Base-by-base conservation (phyloP, 495 filamentous ascomycete genomes). In the Rhypophila decipiens region DNA sequence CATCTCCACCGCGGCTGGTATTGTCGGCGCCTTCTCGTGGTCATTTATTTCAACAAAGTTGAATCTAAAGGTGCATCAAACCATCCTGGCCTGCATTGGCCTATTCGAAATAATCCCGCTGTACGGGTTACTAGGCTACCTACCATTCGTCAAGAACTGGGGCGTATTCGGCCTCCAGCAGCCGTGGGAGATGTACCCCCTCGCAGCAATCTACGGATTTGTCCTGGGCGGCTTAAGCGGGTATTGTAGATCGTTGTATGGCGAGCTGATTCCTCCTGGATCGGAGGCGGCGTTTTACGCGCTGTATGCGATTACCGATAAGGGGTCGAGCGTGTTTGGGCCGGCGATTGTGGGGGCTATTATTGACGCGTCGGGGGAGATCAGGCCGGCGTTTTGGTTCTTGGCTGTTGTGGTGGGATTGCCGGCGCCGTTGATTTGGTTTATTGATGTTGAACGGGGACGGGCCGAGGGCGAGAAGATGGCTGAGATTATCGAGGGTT, bases 211-310 rank as follows among this genome's bases (percentile, higher is more conserved):
- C 38, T 98, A 96, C 58, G 93, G 93, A 2, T 78, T 98, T 45
- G 90, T 96, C 3, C 81, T 98, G 43, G 93, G 91, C 13, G 93
- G 93, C 0, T 68, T 98, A n/a, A 88, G 85, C 31, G 87, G 86
- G 17, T 95, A 97, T 63, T 97, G 93, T 57, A 86, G 93, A 12
- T 91, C 86, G 57, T 75, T 98, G 34, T 98, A 84, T 59, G 90
- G 89, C 19, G 88, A 96, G 61, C 74, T 98, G 27, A 82, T 98
- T 53, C 93, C 93, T 19, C 88, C 90, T 0, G 93, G 93, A 10
- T 93, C 82, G 19, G 93, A 98, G 68, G 89, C 93, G 2, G 88
- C 93, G 1, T 98, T 98, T 61, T 98, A 91, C 64, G 90, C 93
- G 0, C 77, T 98, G 2, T 98, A 95, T 56, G 91, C 93, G 4